Conservation (phyloP, 2,329 filamentous ascomycete genomes). For the Fusarium chaquense region DNA sequence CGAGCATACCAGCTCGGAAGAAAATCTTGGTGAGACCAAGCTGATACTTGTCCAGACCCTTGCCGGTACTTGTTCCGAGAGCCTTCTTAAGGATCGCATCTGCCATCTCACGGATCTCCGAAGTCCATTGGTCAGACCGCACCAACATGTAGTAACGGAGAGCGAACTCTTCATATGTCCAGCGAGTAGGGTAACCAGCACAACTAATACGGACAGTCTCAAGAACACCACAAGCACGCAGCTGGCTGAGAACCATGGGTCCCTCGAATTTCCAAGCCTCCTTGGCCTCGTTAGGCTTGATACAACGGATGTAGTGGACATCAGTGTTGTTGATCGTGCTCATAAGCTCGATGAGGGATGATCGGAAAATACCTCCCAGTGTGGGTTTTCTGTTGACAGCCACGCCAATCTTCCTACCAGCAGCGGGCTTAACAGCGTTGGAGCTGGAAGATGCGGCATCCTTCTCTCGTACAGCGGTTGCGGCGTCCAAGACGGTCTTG, state of each 20-base stretch:
- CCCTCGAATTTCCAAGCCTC: slow-evolving; percentile 98
- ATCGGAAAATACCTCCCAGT: slow-evolving; percentile 98
- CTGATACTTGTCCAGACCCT: slow-evolving; percentile 93
- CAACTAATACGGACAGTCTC: slow-evolving; percentile 98
- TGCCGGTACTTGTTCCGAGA: slow-evolving; percentile 79
- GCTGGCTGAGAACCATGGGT: slow-evolving; percentile 96
- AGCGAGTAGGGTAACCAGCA: slow-evolving; percentile 95
- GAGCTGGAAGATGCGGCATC: slow-evolving; percentile 75
- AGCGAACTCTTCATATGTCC: slow-evolving; percentile 99
- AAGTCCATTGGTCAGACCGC: slow-evolving; percentile 88
- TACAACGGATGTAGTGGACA: slow-evolving; percentile 98
- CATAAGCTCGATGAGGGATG: slow-evolving; percentile 98
- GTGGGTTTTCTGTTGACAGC: slow-evolving; percentile 97
- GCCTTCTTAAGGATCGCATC: slow-evolving; percentile 91
- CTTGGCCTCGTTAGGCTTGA: slow-evolving; percentile 98
- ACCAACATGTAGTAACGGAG: slow-evolving; percentile 98
- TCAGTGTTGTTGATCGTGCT: slow-evolving; percentile 97
- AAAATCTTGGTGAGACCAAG: slow-evolving; percentile 98
- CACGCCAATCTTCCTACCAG: slow-evolving; percentile 87
- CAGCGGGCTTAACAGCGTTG: slow-evolving; percentile 81
- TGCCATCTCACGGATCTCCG: slow-evolving; percentile 93
- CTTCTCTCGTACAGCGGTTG: slow-evolving; percentile 89
- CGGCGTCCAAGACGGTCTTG: slow-evolving; percentile 84
- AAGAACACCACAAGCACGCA: slow-evolving; percentile 97
- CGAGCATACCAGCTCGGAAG: slow-evolving; percentile 98